Conservation (phyloP, 768 basidiomycete species). For the Leccinum arenicola region DNA sequence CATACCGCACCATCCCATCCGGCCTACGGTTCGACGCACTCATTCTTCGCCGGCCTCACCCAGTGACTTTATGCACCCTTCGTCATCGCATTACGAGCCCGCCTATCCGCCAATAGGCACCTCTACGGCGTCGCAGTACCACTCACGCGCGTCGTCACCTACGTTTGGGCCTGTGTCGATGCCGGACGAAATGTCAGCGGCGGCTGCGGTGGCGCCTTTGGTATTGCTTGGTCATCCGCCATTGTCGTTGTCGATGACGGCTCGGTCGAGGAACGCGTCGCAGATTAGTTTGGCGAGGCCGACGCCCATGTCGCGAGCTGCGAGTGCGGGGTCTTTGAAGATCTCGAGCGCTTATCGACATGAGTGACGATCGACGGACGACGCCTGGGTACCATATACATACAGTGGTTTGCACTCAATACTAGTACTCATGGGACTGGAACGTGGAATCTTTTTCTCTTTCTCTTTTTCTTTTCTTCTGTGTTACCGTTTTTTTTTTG, state of each 20-base stretch:
- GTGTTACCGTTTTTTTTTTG: neutral
- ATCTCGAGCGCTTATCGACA: slow-evolving; percentile 12
- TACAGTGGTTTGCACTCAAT: neutral
- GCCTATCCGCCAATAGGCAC: slow-evolving; percentile 27
- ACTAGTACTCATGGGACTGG: neutral
- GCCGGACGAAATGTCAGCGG: neutral
- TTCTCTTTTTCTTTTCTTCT: neutral
- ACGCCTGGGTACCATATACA: neutral
- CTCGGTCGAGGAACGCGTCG: slow-evolving; percentile 67
- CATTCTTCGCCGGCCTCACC: slow-evolving; percentile 23
- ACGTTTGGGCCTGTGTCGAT: slow-evolving; percentile 14
- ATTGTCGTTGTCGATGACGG: slow-evolving; percentile 37
- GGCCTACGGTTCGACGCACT: slow-evolving; percentile 19
- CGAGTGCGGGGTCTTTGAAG: slow-evolving; percentile 21
- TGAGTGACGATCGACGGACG: slow-evolving; percentile 2
- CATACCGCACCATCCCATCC: slow-evolving; percentile 1
- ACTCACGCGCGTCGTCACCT: slow-evolving; percentile 32
- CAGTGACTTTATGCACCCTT: neutral
- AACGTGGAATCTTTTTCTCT: neutral
- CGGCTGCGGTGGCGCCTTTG: slow-evolving; percentile 1
- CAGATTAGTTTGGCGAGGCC: slow-evolving; percentile 59
- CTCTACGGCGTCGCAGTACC: slow-evolving; percentile 34
- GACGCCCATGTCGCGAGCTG: slow-evolving; percentile 35
- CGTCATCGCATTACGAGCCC: slow-evolving; percentile 16
- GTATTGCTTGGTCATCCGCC: slow-evolving; percentile 35